Evolutionary conservation across 2,329 filamentous ascomycete genomes (phyloP).

Genomic region (Didymella arachidicola): DNA sequence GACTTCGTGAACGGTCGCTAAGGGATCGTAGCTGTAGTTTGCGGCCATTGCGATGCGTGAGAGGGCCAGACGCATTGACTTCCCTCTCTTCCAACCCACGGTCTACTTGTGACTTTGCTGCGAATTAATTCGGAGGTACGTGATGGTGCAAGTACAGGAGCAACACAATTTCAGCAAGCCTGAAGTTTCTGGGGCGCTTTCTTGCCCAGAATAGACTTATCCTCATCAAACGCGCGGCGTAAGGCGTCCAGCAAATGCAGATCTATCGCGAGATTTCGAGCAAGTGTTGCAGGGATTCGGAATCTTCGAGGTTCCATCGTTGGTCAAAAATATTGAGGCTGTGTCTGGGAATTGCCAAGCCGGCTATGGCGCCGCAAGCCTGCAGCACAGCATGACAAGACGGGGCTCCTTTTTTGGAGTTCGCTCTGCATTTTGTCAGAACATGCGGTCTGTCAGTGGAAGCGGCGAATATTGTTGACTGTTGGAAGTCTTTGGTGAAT

Average conservation of each 20-base stretch:
- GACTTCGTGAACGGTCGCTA: slow-evolving; percentile 24
- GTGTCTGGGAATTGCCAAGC: neutral
- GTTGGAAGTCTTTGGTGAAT: neutral
- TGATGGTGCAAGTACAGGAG: neutral
- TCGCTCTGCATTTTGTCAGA: neutral
- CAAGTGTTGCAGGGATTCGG: neutral
- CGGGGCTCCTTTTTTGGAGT: neutral
- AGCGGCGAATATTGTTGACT: neutral
- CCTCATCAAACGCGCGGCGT: slow-evolving; percentile 6
- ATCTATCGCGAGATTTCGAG: slow-evolving; percentile 1
- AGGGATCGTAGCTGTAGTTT: slow-evolving; percentile 26
- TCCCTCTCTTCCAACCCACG: neutral
- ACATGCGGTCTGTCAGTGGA: neutral
- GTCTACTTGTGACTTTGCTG: neutral
- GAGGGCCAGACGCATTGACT: neutral
- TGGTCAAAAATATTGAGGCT: slow-evolving; percentile 1
- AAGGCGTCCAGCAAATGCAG: slow-evolving; percentile 11
- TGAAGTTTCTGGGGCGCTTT: neutral
- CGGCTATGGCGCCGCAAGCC: slow-evolving; percentile 1
- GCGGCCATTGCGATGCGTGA: slow-evolving; percentile 12
- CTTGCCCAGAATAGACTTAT: neutral
- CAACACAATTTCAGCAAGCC: neutral
- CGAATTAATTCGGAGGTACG: neutral
- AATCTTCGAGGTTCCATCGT: neutral
- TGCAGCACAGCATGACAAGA: neutral